Evolutionary conservation across 306 rosid species (phyloP), one percentile per base, ranked within the genome.

Genomic region (Fagus crenata): DNA sequence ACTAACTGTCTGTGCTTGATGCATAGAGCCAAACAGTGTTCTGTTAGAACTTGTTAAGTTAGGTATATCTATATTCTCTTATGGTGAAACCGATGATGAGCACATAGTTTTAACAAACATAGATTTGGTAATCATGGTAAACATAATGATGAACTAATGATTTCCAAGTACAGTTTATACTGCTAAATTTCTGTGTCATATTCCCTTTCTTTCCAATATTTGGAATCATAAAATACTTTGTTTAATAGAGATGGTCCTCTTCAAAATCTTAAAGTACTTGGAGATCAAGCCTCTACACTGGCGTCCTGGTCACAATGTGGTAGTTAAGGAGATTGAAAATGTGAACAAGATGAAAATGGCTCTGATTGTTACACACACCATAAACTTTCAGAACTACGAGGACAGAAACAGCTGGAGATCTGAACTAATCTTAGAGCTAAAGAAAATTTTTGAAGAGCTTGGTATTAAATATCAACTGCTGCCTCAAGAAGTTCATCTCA

Each of bases 261-360:
- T 67, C n/a, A 18, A 39, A 32, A 71, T 33, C 28, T 22, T 80
- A 82, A 95, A 97, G 82, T 90, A 88, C 80, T 67, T 95, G 84
- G 98, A 95, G 53, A 84, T 89, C 80, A 92, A 69, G 77, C 96
- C 93, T 7, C 85, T 86, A 67, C 88, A 90, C 81, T 95, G 97
- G 98, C 90, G 86, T 32, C 86, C 91, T 0, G 77, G 58, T 31
- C 92, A 92, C 59, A 87, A 77, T n/a, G 83, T 90, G 33, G 33
- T 85, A 11, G 91, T 90, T 63, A 86, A 86, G 86, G 95, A 89
- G 74, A 92, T 88, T 55, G 90, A 88, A 85, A 69, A 95, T 41
- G 84, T 89, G 28, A 82, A 88, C 92, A 92, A 85, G 86, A 86
- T 95, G 89, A 83, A 81, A 78, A 88, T 92, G 82, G 90, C 4